Conservation (phyloP, 192 early-diverging fungal species). For the Powellomyces hirtus region DNA sequence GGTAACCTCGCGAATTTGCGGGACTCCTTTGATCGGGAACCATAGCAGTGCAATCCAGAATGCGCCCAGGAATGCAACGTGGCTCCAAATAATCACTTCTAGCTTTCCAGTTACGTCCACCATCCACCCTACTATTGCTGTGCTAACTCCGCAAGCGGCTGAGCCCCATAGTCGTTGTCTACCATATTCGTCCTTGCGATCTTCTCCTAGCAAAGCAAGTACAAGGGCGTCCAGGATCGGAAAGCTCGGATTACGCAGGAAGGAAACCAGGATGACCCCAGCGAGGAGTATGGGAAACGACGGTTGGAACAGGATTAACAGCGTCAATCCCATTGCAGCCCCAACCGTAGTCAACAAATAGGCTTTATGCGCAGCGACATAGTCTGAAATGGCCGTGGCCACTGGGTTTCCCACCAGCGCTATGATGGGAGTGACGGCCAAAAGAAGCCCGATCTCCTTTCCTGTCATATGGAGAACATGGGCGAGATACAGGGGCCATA, state of each 20-base stretch:
- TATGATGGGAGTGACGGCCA: neutral
- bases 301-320: neutral
- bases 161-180: conserved; percentile 7
- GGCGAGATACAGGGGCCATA: neutral
- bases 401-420: neutral
- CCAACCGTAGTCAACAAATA: neutral
- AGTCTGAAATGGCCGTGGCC: neutral
- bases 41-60: neutral
- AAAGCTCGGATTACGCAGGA: neutral
- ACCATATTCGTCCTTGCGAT: neutral
- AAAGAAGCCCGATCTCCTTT: neutral
- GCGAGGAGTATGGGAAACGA: neutral
- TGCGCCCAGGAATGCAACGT: neutral
- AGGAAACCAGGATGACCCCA: neutral
- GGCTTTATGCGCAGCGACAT: neutral
- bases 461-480: neutral
- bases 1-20: neutral
- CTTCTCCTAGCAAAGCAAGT: neutral
- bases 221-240: conserved; percentile 1
- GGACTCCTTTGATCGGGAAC: neutral
- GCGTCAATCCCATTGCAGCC: neutral
- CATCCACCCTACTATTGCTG: neutral
- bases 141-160: neutral
- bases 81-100: neutral
- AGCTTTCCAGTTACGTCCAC: neutral